Evolutionary conservation across 179 eudicot genomes (phyloP).

Genomic region (Corrigiola litoralis): DNA sequence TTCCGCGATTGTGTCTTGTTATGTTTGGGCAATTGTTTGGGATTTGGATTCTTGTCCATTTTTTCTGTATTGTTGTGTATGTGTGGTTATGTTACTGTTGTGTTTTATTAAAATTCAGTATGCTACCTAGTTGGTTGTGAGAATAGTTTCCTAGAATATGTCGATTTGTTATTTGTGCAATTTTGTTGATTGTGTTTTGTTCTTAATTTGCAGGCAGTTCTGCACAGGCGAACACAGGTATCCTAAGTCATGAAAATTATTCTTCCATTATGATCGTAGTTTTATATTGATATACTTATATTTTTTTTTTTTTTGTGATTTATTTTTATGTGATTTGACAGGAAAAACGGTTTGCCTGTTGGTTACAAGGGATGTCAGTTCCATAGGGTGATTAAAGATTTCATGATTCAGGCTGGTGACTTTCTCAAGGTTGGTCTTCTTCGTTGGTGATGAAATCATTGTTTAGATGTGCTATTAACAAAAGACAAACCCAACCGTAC

Average conservation of each 20-base stretch:
- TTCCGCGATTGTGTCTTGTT: too few relatives aligned
- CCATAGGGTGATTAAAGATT: slow-evolving; percentile 91
- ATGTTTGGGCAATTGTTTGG: too few relatives aligned
- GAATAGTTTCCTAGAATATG: neutral
- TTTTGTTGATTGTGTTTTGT: slow-evolving; percentile 1
- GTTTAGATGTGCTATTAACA: neutral
- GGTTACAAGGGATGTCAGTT: slow-evolving; percentile 96
- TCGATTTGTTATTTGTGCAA: neutral
- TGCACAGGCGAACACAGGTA: slow-evolving; percentile 94
- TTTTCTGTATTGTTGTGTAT: neutral
- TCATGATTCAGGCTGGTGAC: slow-evolving; percentile 94
- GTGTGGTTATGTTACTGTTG: neutral
- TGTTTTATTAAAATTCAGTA: neutral
- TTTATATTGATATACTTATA: neutral
- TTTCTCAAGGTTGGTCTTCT: slow-evolving; percentile 63
- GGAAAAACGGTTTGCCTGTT: slow-evolving; percentile 89
- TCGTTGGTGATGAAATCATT: neutral
- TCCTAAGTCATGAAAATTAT: neutral
- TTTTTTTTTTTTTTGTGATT: neutral
- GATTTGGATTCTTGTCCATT: neutral
- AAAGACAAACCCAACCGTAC: neutral
- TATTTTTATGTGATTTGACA: slow-evolving; percentile 25
- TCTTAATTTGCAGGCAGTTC: slow-evolving; percentile 59
- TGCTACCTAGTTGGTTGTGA: neutral
- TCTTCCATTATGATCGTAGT: too few relatives aligned